Base-by-base conservation (phyloP, 2,329 filamentous ascomycete species). In the Nectriaceae sp. region DNA sequence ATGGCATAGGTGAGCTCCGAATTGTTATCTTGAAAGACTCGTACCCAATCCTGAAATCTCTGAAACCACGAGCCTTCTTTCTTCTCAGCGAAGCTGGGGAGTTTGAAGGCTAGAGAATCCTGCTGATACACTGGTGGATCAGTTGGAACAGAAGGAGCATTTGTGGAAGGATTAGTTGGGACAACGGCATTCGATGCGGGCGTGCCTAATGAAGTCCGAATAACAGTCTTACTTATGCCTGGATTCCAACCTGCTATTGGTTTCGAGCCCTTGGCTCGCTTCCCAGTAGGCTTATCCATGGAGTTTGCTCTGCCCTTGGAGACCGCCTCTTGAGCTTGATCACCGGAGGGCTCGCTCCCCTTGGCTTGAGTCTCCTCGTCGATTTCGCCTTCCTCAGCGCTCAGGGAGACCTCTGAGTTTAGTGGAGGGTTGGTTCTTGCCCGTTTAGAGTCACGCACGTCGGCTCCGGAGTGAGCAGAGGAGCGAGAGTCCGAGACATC, bases 11-110 rank as follows among this genome's bases (percentile, higher is more conserved):
- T 37, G 16, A 54, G 50, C 4, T 56, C 49, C 11, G 42, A 33
- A 44, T 71, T 71, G 44, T 50, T 49, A 3, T 47, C 39, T 42
- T 54, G 61, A 31, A 73, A 68, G 4, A 60, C 57, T 13, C 60
- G 58, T 21, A 61, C 54, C 70, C 70, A 72, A 42, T 66, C 65
- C 41, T 64, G 60, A 46, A 71, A 65, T 41, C 68, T 57, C n/a
- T 54, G 53, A n/a, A 54, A 50, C 70, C 69, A 72, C 4, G 66
- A 65, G 10, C 65, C 65, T 13, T 63, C 56, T 20, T 58, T 58
- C 38, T 58, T 62, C 8, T 59, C 44, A 4, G 60, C 31, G 31
- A 68, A 56, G 6, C 49, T 53, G 5, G 68, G 68, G 8, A 70
- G 50, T 31, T 55, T 56, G 40, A 68, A 62, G 21, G 49, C 50